Percentiles rank a stretch among this genome's conserved stretches.
phyloP scores from a whole-genome alignment of 352 stramenopile genomes.

The Blastocystis sp. region DNA sequence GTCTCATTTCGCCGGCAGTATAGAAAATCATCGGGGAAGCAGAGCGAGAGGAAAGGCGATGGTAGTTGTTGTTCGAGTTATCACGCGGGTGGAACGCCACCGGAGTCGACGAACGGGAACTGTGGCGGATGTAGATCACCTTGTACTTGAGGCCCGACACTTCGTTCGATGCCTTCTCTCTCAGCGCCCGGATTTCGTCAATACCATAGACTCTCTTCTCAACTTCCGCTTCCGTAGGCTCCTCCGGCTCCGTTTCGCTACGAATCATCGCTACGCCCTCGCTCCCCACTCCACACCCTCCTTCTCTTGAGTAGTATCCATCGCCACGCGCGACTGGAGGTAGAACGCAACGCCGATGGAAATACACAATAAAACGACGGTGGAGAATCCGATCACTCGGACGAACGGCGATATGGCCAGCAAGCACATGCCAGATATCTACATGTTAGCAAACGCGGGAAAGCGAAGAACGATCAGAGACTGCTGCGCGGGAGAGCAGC shows the following conservation, averaged over 20 bases:
- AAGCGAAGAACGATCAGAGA: neutral
- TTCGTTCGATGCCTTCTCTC: neutral
- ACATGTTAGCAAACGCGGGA: neutral
- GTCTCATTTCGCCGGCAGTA: slow-evolving; percentile 7
- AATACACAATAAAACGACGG: neutral
- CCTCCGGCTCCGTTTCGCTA: neutral
- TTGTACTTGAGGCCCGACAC: slow-evolving; percentile 13
- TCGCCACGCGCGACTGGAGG: neutral
- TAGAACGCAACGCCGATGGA: slow-evolving; percentile 3
- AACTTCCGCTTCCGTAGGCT: neutral
- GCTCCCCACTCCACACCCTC: neutral
- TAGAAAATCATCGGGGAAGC: slow-evolving; percentile 61
- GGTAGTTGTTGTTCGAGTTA: slow-evolving; percentile 9
- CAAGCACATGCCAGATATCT: slow-evolving; percentile 1
- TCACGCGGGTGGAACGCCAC: neutral
- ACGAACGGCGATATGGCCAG: slow-evolving; percentile 8
- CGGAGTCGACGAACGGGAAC: slow-evolving; percentile 29
- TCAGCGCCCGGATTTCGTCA: neutral
- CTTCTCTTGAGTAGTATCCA: neutral
- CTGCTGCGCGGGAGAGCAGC: slow-evolving; percentile 7
- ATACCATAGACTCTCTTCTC: slow-evolving; percentile 33
- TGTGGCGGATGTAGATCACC: neutral
- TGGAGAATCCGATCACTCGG: neutral
- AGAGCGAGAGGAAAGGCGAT: slow-evolving; percentile 17
- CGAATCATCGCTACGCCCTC: neutral